Conservation (phyloP, 1,139 yeast species). For the Geotrichum phurueaensis region DNA sequence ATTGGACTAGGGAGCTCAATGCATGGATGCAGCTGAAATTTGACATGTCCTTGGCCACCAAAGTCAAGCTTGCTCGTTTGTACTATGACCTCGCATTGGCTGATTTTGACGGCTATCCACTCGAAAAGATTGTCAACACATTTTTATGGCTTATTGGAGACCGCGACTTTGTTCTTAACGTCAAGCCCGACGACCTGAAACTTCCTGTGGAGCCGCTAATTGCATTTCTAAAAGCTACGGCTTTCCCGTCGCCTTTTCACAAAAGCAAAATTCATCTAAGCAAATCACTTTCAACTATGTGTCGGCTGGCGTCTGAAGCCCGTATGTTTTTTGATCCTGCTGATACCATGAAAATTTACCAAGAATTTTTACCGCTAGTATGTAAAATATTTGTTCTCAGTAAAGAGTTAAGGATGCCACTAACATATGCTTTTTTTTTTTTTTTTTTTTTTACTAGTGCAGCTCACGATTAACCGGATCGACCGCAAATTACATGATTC, state of each 20-base stretch:
- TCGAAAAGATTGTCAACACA: slow-evolving; percentile 58
- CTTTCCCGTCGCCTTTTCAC: slow-evolving; percentile 12
- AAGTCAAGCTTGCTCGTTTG: slow-evolving; percentile 60
- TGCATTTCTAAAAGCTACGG: slow-evolving; percentile 7
- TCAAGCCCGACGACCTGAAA: slow-evolving; percentile 21
- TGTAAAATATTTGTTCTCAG: slow-evolving; percentile 15
- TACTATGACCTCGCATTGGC: slow-evolving; percentile 69
- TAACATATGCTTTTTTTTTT: not conserved
- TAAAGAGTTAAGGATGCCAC: slow-evolving; percentile 5
- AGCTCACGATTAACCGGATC: slow-evolving; percentile 7
- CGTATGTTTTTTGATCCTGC: slow-evolving; percentile 41
- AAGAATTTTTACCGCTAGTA: slow-evolving; percentile 43
- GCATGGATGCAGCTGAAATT: slow-evolving; percentile 78
- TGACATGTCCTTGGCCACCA: slow-evolving; percentile 64
- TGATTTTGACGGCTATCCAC: slow-evolving; percentile 65
- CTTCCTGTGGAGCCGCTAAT: slow-evolving; percentile 13
- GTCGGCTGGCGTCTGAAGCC: slow-evolving; percentile 46
- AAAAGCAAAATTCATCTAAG: slow-evolving; percentile 22
- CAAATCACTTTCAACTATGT: slow-evolving; percentile 41
- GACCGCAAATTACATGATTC: slow-evolving; percentile 11
- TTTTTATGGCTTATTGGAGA: slow-evolving; percentile 47
- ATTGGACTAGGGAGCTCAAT: slow-evolving; percentile 84
- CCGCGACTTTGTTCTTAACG: slow-evolving; percentile 24
- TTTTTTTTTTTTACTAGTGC: not conserved
- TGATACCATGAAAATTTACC: slow-evolving; percentile 37